Evolutionary conservation across 306 rosid genomes (phyloP).

Genomic region (Vicia villosa): DNA sequence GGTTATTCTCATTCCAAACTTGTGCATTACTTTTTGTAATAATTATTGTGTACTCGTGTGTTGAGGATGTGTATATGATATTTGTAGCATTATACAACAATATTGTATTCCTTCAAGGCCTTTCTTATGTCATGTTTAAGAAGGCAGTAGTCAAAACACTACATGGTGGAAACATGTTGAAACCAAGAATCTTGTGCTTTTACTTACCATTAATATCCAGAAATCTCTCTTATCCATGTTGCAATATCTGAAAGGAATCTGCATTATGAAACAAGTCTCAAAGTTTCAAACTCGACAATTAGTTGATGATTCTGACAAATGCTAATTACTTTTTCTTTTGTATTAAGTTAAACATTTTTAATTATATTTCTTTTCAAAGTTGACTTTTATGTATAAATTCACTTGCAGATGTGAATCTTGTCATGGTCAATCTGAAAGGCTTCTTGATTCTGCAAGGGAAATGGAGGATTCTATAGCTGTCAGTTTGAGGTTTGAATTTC

Average conservation of each 20-base stretch:
- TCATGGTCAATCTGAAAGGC: slow-evolving; percentile 98
- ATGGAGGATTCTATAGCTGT: slow-evolving; percentile 99
- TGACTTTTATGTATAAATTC: slow-evolving; percentile 40
- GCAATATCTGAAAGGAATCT: slow-evolving; percentile 21
- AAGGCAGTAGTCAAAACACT: slow-evolving; percentile 5
- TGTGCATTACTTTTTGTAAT: slow-evolving; percentile 31
- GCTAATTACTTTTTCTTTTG: slow-evolving; percentile 12
- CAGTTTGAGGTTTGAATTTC: slow-evolving; percentile 76
- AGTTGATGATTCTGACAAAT: slow-evolving; percentile 24
- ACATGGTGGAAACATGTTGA: slow-evolving; percentile 22
- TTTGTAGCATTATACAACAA: slow-evolving; percentile 8
- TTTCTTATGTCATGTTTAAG: slow-evolving; percentile 15
- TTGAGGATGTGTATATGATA: slow-evolving; percentile 29
- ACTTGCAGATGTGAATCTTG: slow-evolving; percentile 92
- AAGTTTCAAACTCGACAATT: slow-evolving; percentile 28
- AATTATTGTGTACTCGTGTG: neutral
- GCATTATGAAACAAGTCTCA: slow-evolving; percentile 27
- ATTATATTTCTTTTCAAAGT: slow-evolving; percentile 24
- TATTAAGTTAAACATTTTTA: neutral
- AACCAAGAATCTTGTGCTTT: slow-evolving; percentile 19
- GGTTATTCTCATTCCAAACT: slow-evolving; percentile 56
- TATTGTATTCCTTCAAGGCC: slow-evolving; percentile 13
- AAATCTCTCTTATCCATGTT: slow-evolving; percentile 21
- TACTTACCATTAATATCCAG: slow-evolving; percentile 21
- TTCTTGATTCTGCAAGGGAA: slow-evolving; percentile 98